Evolutionary conservation across 441 rosid genomes (phyloP).

Genomic region (Jatropha multifida): DNA sequence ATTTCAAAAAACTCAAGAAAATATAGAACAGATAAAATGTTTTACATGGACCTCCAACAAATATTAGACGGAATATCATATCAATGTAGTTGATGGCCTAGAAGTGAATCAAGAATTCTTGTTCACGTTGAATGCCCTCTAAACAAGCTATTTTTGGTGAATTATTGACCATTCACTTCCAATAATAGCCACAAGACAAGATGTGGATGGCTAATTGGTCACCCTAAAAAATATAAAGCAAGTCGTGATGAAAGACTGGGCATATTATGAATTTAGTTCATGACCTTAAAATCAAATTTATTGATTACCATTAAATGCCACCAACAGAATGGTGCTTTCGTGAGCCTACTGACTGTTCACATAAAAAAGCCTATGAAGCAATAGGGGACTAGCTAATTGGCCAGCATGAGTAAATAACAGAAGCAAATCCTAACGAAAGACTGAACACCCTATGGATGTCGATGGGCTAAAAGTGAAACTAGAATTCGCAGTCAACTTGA

Average conservation of each 20-base stretch:
- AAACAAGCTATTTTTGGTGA: slow-evolving; percentile 32
- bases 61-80: neutral
- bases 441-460: neutral
- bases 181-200: slow-evolving; percentile 20
- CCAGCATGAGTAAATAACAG: slow-evolving; percentile 18
- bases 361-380: slow-evolving; percentile 20
- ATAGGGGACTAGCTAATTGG: slow-evolving; percentile 32
- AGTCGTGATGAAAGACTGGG: neutral
- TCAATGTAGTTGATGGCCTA: neutral
- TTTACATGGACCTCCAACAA: neutral
- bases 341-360: slow-evolving; percentile 36
- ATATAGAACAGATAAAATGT: neutral
- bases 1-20: neutral
- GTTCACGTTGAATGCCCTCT: slow-evolving; percentile 25
- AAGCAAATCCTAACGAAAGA: neutral
- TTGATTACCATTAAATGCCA: slow-evolving; percentile 18
- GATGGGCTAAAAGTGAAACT: slow-evolving; percentile 2
- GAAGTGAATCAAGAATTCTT: neutral
- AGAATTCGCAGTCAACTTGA: neutral
- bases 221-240: slow-evolving; percentile 6
- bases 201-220: slow-evolving; percentile 33
- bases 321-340: slow-evolving; percentile 21
- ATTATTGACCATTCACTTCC: slow-evolving; percentile 57
- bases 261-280: neutral
- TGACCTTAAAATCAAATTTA: neutral